phyloP scores from a whole-genome alignment of 345 rosid genomes.

The Kandelia obovata region DNA sequence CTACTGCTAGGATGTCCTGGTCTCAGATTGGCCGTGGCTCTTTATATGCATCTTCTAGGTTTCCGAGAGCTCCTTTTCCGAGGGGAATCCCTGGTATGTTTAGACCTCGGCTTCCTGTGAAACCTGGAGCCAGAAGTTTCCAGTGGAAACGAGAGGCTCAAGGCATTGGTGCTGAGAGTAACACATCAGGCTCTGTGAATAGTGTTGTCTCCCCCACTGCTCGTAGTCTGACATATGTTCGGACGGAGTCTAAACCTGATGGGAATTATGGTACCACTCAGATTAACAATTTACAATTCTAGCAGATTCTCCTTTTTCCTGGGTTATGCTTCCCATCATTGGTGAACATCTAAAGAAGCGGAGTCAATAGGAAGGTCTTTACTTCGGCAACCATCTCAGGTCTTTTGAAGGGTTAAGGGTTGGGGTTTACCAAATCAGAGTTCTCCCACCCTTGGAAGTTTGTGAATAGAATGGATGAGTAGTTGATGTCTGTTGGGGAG shows the following conservation, averaged over 20 bases:
- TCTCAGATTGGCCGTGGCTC: slow-evolving; percentile 47
- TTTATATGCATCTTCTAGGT: slow-evolving; percentile 47
- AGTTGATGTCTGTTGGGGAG: slow-evolving; percentile 1
- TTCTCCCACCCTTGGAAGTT: neutral
- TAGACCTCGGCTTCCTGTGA: slow-evolving; percentile 55
- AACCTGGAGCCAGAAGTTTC: slow-evolving; percentile 77
- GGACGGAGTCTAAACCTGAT: slow-evolving; percentile 51
- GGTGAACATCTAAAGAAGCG: slow-evolving; percentile 1
- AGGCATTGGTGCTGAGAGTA: slow-evolving; percentile 34
- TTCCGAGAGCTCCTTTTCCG: slow-evolving; percentile 50
- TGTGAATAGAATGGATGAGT: slow-evolving; percentile 23
- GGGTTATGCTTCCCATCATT: slow-evolving; percentile 2
- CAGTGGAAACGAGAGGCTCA: slow-evolving; percentile 93
- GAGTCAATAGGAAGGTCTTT: slow-evolving; percentile 1
- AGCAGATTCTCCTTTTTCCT: neutral
- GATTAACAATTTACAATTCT: slow-evolving; percentile 3
- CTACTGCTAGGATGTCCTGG: slow-evolving; percentile 54
- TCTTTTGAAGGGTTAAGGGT: neutral
- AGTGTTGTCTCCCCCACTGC: slow-evolving; percentile 30
- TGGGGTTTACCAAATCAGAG: neutral
- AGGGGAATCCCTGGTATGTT: slow-evolving; percentile 57
- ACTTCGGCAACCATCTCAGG: slow-evolving; percentile 7
- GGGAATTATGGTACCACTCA: slow-evolving; percentile 34
- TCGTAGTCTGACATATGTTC: slow-evolving; percentile 77
- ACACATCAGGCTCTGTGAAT: slow-evolving; percentile 31